These are phyloP conservation scores for Chaetomium globosum DNA, from an alignment of 2,329 filamentous ascomycete species.

Conservation along the genomic window DNA sequence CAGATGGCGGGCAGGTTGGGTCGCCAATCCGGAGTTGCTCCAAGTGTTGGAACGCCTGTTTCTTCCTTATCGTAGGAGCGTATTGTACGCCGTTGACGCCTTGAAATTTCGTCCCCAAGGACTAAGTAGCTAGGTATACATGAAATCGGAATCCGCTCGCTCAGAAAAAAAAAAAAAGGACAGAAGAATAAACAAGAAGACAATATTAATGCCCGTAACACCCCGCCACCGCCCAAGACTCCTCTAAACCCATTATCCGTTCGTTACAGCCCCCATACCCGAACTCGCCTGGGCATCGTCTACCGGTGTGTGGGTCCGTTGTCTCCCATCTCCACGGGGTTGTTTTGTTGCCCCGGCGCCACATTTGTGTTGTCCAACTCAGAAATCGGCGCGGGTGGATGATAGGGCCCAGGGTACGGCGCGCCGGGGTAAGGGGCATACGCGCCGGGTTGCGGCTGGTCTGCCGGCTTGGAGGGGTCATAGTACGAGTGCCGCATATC, in stretches of 20 bases:
- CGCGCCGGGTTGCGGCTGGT: slow-evolving; percentile 11
- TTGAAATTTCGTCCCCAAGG: background rate
- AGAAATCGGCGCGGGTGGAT: background rate
- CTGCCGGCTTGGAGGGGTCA: slow-evolving; percentile 24
- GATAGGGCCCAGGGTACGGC: background rate
- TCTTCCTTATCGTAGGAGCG: background rate
- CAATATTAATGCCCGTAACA: background rate
- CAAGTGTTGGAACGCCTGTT: background rate
- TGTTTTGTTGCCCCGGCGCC: slow-evolving; percentile 19
- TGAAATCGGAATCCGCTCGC: slow-evolving; percentile 7
- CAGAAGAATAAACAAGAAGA: background rate
- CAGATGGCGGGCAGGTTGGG: background rate
- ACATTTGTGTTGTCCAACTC: slow-evolving; percentile 25
- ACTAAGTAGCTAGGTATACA: background rate
- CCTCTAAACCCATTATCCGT: background rate
- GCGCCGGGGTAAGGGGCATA: slow-evolving; percentile 10
- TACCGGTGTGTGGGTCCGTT: slow-evolving; percentile 6
- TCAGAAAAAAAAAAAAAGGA: background rate
- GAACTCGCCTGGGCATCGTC: background rate
- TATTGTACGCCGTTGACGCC: background rate
- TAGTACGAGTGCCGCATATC: slow-evolving; percentile 31
- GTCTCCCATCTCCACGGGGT: slow-evolving; percentile 31
- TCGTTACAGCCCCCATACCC: background rate
- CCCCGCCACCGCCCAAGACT: background rate
- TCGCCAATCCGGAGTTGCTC: background rate